Percentiles rank a stretch among this genome's conserved stretches.
Evolutionary conservation across 805 yeast species (phyloP).

Genomic region (Candida rishiriensis): DNA sequence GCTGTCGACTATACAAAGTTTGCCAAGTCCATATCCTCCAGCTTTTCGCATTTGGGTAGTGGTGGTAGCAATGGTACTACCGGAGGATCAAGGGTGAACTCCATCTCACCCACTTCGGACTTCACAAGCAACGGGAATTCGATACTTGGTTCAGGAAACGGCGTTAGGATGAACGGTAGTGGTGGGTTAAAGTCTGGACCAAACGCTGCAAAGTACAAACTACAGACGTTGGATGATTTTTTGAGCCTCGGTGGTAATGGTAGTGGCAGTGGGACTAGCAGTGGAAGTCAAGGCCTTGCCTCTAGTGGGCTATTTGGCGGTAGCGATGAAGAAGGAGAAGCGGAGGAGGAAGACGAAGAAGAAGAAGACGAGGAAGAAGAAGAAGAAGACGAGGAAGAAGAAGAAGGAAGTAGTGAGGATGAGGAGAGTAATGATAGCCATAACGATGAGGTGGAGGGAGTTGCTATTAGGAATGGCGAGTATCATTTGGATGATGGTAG

Average conservation of each 20-base stretch:
- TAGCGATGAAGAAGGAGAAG: constrained; percentile 1
- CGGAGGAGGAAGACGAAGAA: constrained; percentile 2
- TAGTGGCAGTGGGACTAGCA: constrained; percentile 36
- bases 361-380: neutral
- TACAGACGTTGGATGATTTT: constrained; percentile 86
- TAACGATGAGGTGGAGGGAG: constrained; percentile 1
- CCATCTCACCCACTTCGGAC: neutral
- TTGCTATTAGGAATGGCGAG: neutral
- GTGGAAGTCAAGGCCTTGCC: constrained; percentile 14
- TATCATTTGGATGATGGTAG: neutral
- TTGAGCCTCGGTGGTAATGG: constrained; percentile 37
- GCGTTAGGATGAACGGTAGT: too few relatives aligned
- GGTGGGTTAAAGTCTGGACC: neutral
- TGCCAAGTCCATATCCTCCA: constrained; percentile 21
- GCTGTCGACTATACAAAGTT: constrained; percentile 36
- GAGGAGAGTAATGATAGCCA: constrained; percentile 10
- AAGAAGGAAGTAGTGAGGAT: neutral
- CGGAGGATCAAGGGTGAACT: neutral
- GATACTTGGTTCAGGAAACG: too few relatives aligned
- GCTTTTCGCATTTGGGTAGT: neutral
- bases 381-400: constrained; percentile 1
- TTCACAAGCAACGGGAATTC: neutral
- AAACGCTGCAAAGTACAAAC: constrained; percentile 40
- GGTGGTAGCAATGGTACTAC: neutral
- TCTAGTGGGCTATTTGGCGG: constrained; percentile 17